Base-by-base conservation (phyloP, 331 rosid genomes). In the Malus hybrid region DNA sequence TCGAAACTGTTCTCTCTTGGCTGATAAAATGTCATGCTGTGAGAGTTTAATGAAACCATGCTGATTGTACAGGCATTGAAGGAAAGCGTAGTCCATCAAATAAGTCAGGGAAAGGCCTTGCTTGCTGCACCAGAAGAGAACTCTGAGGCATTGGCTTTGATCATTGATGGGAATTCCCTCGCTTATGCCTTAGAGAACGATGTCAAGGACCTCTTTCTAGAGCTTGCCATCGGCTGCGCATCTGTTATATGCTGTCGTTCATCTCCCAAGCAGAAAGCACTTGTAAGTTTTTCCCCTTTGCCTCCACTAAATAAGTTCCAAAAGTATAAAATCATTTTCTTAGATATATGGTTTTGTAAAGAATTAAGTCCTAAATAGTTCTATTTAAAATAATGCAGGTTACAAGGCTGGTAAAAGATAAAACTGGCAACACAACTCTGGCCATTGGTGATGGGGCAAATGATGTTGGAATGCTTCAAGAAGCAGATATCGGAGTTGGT, bases 221-320 rank as follows among this genome's bases (percentile, higher is more conserved):
- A 92, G 79, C 91, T 94, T 79, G 97, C 97, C 20, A 79, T 92
- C 79, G 96, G 97, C 36, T 94, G 97, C 69, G 96, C 99, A 60
- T 94, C 99, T 33, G 97, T 90, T 42, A 92, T 94, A 79, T 94
- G 99, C 86, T 92, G 99, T 50, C 93, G 97, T 67, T 92, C 99
- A 34, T 94, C 99, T 79, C 99, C 99, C 69, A 94, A 92, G 78
- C 99, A 94, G 84, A 94, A 94, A 83, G 99, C 97, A 75, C 92
- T 90, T 67, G 99, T 93, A 84, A 87, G 93, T 80, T 64, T 39
- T 67, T 67, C 39, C 19, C 33, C 22, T 55, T 39, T 55, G 24
- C 60, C 8, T 19, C 46, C 46, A 10, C 46, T 39, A 59, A 59
- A 59, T 22, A 22, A 59, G 64, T 20, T 59, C 64, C 64, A 22